Evolutionary conservation across 2,329 filamentous ascomycete species (phyloP), one percentile per base, ranked within the genome.

Genomic region (Trichoderma lentiforme): DNA sequence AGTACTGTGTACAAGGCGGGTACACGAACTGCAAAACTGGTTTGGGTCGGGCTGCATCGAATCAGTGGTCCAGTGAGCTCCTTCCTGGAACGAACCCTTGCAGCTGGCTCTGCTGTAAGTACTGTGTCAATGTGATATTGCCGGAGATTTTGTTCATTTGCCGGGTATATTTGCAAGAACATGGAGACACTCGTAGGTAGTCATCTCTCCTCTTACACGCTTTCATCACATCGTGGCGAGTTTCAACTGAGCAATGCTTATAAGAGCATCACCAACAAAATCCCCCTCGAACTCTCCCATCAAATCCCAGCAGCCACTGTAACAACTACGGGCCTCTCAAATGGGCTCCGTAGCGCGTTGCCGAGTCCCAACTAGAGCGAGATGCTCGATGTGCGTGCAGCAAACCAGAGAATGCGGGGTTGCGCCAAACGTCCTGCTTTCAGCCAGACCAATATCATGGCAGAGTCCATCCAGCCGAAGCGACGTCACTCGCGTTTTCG

Each of bases 341-440:
- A 51, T 51, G 57, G 57, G 39, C 21, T 43, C 57, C 57, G 57
- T 71, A 66, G 70, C 62, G 43, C 34, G 32, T 62, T 62, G 36
- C 53, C 47, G 24, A 36, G 56, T 56, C 36, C 36, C 53, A 30
- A 58, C 34, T 57, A 24, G 26, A 36, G 26, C n/a, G 62, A 57
- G 47, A 63, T 47, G 15, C n/a, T 47, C 15, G 24, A 39, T 68
- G 65, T 30, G 26, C 21, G 56, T 34, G 36, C 56, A 61, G 26
- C 18, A 58, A 58, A 60, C 8, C 18, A 60, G 34, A 72, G 64
- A 69, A 72, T 72, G 64, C 71, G 71, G 71, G 71, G 71, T 72
- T 69, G 36, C 61, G 61, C 60, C 62, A 15, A 28, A 53, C 28
- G 67, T 70, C 56, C 39, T 62, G 57, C 67, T 62, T 70, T 58